A percentile compares a stretch with the other conserved stretches of the same genome.
phyloP scores from a whole-genome alignment of 805 yeast genomes.

The Pichia paraexigua region DNA sequence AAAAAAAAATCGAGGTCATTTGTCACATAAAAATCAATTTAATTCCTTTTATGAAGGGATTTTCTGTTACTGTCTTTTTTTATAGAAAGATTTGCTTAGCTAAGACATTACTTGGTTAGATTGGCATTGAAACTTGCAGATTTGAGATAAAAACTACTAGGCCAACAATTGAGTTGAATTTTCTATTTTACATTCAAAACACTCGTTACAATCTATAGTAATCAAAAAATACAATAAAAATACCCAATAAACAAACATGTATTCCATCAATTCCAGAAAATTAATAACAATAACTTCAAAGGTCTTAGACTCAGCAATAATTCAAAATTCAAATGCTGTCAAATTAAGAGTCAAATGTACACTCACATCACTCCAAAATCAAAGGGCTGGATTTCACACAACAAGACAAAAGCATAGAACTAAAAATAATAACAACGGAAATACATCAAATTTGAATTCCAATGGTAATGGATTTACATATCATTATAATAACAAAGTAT shows the following conservation, averaged over 20 bases:
- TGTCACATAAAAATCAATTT: neutral
- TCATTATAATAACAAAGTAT: neutral
- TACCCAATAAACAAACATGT: neutral
- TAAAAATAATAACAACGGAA: neutral
- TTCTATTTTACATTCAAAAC: neutral
- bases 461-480: neutral
- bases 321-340: neutral
- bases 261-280: neutral
- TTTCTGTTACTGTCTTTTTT: neutral
- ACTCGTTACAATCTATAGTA: neutral
- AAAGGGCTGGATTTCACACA: constrained; percentile 5
- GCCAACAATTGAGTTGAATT: neutral
- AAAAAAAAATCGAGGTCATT: neutral
- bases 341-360: constrained; percentile 2
- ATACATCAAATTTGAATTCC: neutral
- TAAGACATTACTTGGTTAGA: neutral
- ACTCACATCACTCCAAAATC: neutral
- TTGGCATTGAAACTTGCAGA: neutral
- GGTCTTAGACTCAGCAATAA: neutral
- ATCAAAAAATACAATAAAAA: neutral
- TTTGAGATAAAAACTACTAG: too few relatives aligned
- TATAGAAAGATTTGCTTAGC: neutral
- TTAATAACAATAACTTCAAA: constrained; percentile 3
- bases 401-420: constrained; percentile 7
- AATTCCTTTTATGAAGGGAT: neutral